phyloP scores from a whole-genome alignment of 2,329 filamentous ascomycete genomes.

The Penicillium psychrosexuale region DNA sequence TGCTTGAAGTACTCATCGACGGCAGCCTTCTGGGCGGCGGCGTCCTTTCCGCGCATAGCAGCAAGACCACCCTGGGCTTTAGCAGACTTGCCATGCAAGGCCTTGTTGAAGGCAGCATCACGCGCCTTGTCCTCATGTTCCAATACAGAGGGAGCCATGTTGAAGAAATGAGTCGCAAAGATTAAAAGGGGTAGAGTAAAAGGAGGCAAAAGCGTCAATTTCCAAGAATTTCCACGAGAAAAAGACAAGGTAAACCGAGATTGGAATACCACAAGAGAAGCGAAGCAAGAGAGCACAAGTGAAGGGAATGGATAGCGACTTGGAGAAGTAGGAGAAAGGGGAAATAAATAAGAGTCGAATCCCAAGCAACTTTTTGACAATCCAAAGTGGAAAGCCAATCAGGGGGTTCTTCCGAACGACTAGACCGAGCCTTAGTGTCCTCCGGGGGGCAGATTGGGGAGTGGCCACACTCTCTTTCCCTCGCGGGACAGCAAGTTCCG shows the following conservation, averaged over 20 bases:
- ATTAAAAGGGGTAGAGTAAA: constrained; percentile 24
- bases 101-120: constrained; percentile 88
- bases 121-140: constrained; percentile 79
- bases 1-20: constrained; percentile 95
- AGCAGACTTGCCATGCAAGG: constrained; percentile 73
- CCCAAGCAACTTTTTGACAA: constrained; percentile 24
- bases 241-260: constrained; percentile 3
- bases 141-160: constrained; percentile 58
- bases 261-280: constrained; percentile 9
- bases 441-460: constrained; percentile 1
- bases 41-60: constrained; percentile 83
- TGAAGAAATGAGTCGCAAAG: constrained; percentile 18
- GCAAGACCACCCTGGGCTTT: constrained; percentile 68
- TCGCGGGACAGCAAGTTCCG: constrained; percentile 16
- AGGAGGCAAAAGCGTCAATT: constrained; percentile 7
- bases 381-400: constrained; percentile 11
- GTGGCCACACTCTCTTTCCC: constrained; percentile 8
- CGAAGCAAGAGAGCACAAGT: constrained; percentile 12
- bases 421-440: constrained; percentile 6
- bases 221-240: background rate
- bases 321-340: constrained; percentile 11
- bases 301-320: constrained; percentile 11
- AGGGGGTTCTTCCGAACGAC: constrained; percentile 4
- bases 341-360: constrained; percentile 21
- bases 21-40: constrained; percentile 72